Evolutionary conservation across 2,329 filamentous ascomycete species (phyloP), one percentile per base, ranked within the genome.

Genomic region (Cytospora paraplurivora): DNA sequence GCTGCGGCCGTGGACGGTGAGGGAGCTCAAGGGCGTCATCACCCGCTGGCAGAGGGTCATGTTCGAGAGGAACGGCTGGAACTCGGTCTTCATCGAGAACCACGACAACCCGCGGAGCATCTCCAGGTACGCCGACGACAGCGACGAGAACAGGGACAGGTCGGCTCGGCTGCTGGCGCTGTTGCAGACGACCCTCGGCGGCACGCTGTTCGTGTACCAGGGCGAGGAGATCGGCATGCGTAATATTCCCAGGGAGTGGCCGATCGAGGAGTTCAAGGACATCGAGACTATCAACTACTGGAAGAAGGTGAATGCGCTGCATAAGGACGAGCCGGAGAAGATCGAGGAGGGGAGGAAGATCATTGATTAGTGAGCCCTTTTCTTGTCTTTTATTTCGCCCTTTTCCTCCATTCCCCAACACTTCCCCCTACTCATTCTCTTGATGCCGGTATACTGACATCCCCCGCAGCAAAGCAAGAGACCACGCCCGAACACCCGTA

Each of bases 401-500:
- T 13, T 17, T 44, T 15, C 35, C 41, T 44, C n/a, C 15, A 17
- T 44, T 44, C 15, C 10, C 27, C 27, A 27, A 27, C 27, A 27
- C 44, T 47, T 21, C 44, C 10, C 7, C 17, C 11, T 8, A 8
- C 35, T 37, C 35, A n/a, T n/a, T n/a, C n/a, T n/a, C n/a, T n/a
- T n/a, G n/a, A n/a, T n/a, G n/a, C n/a, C n/a, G n/a, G n/a, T n/a
- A 11, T 6, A 21, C 34, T 52, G 8, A 61, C 47, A 54, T n/a
- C 3, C 52, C n/a, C 77, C 0, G 13, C 62, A 64, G 62, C 2
- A 64, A 64, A 62, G 62, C 62, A 64, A 76, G 89, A 27, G 90
- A 93, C 73, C 90, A 93, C 72, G 86, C 85, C 8, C 81, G 90
- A 53, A 86, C 87, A 0, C 89, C 89, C 0, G 87, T 93, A 74